Percentiles rank a stretch among this genome's conserved stretches.
These are phyloP conservation scores for Mycena rosella DNA, from an alignment of 768 basidiomycete species.

Conservation along the genomic window DNA sequence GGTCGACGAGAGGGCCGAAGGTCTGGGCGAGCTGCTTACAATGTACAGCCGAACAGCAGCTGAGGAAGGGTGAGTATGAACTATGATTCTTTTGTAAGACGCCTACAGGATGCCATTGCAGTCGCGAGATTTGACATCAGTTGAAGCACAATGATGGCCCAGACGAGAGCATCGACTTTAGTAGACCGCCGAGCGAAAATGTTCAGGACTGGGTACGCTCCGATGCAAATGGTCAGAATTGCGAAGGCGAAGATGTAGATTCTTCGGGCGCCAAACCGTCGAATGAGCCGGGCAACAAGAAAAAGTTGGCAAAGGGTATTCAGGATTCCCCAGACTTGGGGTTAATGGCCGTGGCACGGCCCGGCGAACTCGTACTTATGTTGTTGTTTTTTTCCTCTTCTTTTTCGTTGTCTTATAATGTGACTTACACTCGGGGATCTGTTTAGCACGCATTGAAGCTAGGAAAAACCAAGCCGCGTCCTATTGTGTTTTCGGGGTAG, in stretches of 20 bases:
- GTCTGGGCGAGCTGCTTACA: conserved; percentile 57
- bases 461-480: too few species aligned
- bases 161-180: conserved; percentile 31
- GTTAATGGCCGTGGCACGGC: too few species aligned
- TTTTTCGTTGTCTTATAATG: too few species aligned
- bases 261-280: conserved; percentile 59
- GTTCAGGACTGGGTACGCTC: too few species aligned
- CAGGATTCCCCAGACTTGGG: conserved; percentile 59
- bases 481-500: too few species aligned
- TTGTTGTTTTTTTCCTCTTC: too few species aligned
- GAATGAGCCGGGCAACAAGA: conserved; percentile 47
- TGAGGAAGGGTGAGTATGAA: not conserved
- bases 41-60: conserved; percentile 61
- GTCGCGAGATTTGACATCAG: conserved; percentile 27
- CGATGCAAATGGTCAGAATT: too few species aligned
- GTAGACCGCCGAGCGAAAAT: conserved; percentile 32
- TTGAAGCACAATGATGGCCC: conserved; percentile 34
- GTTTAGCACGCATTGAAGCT: too few species aligned
- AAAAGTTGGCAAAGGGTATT: conserved; percentile 65
- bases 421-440: too few species aligned
- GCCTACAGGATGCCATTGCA: conserved; percentile 26
- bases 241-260: too few species aligned
- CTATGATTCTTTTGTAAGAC: not conserved
- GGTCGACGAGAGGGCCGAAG: conserved; percentile 60
- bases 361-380: too few species aligned